Conservation (phyloP, 1,139 yeast species). For the Hyphopichia fennica region DNA sequence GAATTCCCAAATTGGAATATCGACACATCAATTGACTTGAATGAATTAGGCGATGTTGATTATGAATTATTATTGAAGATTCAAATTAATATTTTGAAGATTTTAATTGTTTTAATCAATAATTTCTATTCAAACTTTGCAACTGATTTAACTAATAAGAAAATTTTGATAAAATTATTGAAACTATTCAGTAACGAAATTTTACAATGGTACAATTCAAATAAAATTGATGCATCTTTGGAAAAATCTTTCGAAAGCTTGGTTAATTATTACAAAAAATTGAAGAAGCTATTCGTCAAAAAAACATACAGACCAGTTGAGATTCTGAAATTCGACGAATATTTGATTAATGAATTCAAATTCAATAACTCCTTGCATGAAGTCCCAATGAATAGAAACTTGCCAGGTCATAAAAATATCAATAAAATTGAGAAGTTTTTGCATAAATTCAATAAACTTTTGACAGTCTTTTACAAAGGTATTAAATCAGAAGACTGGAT, state of each 20-base stretch:
- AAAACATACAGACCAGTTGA: constrained; percentile 73
- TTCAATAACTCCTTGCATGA: constrained; percentile 45
- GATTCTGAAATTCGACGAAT: constrained; percentile 39
- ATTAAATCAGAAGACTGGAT: constrained; percentile 80
- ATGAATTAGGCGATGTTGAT: constrained; percentile 45
- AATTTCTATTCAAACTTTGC: constrained; percentile 77
- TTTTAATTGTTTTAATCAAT: constrained; percentile 67
- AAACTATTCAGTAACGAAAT: constrained; percentile 70
- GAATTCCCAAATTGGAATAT: constrained; percentile 58
- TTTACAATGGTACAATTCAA: constrained; percentile 67
- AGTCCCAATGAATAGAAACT: constrained; percentile 49
- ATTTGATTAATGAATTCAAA: constrained; percentile 37
- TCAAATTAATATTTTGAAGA: constrained; percentile 81
- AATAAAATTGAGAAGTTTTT: constrained; percentile 57
- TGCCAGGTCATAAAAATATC: constrained; percentile 48
- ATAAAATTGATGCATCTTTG: constrained; percentile 40
- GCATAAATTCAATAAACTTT: constrained; percentile 61
- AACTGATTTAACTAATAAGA: constrained; percentile 63
- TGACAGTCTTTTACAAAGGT: constrained; percentile 58
- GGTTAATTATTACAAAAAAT: constrained; percentile 61
- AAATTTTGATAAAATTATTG: constrained; percentile 63
- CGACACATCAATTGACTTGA: constrained; percentile 35
- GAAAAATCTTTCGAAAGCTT: constrained; percentile 50
- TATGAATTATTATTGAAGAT: constrained; percentile 65
- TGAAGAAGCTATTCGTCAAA: constrained; percentile 73